Percentiles rank a stretch among this genome's conserved stretches.
phyloP scores from a whole-genome alignment of 1,284 basidiomycete species.

The Papiliotrema terrestris region DNA sequence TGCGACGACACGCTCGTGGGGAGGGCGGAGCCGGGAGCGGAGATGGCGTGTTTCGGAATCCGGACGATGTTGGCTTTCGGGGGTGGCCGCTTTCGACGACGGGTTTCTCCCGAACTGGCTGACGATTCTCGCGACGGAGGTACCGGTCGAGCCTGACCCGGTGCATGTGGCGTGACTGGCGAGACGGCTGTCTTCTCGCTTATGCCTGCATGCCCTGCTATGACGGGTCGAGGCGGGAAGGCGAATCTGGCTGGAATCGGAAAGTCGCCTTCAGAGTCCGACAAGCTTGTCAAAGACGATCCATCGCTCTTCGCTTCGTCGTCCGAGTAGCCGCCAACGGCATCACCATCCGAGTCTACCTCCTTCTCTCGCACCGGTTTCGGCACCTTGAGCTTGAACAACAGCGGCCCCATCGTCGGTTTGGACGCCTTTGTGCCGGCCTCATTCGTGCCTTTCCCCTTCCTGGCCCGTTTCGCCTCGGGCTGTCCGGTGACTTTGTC shows the following conservation, averaged over 20 bases:
- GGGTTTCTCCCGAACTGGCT: background rate
- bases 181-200: background rate
- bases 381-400: slow-evolving; percentile 19
- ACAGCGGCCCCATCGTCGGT: slow-evolving; percentile 7
- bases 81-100: slow-evolving; percentile 8
- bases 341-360: slow-evolving; percentile 43
- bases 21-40: background rate
- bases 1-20: background rate
- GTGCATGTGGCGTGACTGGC: background rate
- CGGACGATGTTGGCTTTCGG: slow-evolving; percentile 17
- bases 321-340: slow-evolving; percentile 31
- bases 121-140: background rate
- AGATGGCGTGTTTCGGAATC: slow-evolving; percentile 8
- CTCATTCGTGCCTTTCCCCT: slow-evolving; percentile 3
- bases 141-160: background rate
- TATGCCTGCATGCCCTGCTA: background rate
- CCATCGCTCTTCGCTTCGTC: slow-evolving; percentile 9
- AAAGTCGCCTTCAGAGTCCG: slow-evolving; percentile 4
- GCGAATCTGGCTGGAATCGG: slow-evolving; percentile 7
- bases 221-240: slow-evolving; percentile 9
- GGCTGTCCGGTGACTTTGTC: background rate
- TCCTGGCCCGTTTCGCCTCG: background rate
- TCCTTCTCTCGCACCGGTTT: slow-evolving; percentile 15
- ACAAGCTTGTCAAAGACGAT: slow-evolving; percentile 7
- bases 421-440: background rate